These are phyloP conservation scores for Boechera retrofracta DNA, from an alignment of 345 rosid species.

Conservation along the genomic window DNA sequence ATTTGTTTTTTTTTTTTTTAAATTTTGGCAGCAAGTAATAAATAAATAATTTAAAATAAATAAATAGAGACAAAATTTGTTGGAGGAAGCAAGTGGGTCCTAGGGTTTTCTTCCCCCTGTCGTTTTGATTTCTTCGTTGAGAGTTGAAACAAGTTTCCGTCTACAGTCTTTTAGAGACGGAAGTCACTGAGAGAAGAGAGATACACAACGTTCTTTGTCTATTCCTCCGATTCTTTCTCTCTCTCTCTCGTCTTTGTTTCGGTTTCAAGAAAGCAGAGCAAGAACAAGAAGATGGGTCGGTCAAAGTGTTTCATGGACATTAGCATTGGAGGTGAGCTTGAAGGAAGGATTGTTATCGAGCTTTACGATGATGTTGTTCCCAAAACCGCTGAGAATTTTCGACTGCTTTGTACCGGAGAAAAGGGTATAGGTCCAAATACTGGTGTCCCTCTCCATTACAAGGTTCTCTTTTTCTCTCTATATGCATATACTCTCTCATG, in stretches of 20 bases:
- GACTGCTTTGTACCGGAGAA: constrained; percentile 93
- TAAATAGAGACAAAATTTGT: constrained; percentile 27
- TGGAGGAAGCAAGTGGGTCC: constrained; percentile 44
- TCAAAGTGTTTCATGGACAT: constrained; percentile 84
- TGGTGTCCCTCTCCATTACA: constrained; percentile 81
- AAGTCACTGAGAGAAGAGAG: constrained; percentile 21
- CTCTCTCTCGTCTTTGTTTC: constrained; percentile 9
- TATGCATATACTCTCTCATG: not conserved
- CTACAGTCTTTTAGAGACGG: constrained; percentile 23
- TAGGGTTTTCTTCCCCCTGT: constrained; percentile 42
- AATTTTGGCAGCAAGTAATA: not conserved
- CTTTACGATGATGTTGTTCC: constrained; percentile 87
- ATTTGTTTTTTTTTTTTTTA: no score
- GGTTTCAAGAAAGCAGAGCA: constrained; percentile 15
- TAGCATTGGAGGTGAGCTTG: constrained; percentile 88
- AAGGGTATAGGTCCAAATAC: constrained; percentile 87
- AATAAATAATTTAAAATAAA: not conserved
- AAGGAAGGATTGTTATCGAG: constrained; percentile 88
- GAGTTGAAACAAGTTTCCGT: constrained; percentile 6
- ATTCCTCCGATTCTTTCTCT: constrained; percentile 7
- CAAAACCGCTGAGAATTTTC: constrained; percentile 87
- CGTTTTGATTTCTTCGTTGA: constrained; percentile 39
- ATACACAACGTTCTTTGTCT: constrained; percentile 20
- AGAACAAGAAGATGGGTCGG: constrained; percentile 56
- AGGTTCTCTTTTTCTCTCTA: constrained; percentile 51